Base-by-base conservation (phyloP, 2,329 filamentous ascomycete species). In the Hypomyces rosellus region DNA sequence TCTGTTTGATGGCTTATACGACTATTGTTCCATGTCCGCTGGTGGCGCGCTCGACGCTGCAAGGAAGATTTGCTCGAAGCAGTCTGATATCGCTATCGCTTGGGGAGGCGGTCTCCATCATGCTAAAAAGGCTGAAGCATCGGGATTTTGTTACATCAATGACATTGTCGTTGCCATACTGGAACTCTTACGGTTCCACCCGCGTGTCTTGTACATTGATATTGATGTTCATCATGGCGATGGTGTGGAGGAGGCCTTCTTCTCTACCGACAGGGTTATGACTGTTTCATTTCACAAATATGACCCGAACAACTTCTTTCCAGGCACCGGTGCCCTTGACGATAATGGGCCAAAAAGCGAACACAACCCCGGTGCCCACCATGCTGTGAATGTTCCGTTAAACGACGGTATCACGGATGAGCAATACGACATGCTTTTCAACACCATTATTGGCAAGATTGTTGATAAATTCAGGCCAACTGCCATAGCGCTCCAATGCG, bases 91-190 rank as follows among this genome's bases (percentile, higher is more conserved):
- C 64, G 93, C 93, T 49, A 90, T 99, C 63, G 95, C 95, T 61
- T 99, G 93, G 93, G 93, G 90, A 15, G 93, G 93, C 34, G 93
- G 93, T 11, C 79, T 99, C 30, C 93, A 99, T 68, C 93, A 99
- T 64, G 93, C 93, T 42, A 96, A 97, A 69, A 93, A 92, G 65
- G 82, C 86, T 48, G 90, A 96, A 69, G 92, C 93, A 0, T 92
- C 87, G 13, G 93, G 93, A 0, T 99, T 99, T 69, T 99, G 93
- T 73, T 99, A 99, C 72, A 90, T 97, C 72, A 99, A 99, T 68
- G 93, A 99, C 69, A 97, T 97, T 61, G 93, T 97, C 51, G 80
- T 99, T 43, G 89, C 88, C 34, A 93, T 96, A 60, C 78, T 97
- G 36, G 87, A 96, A 65, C 80, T 99, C 9, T 76, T 97, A 14